Evolutionary conservation across 116 monocot genomes (phyloP), one percentile per base, ranked within the genome.

Genomic region (Papilionanthe hybrid): DNA sequence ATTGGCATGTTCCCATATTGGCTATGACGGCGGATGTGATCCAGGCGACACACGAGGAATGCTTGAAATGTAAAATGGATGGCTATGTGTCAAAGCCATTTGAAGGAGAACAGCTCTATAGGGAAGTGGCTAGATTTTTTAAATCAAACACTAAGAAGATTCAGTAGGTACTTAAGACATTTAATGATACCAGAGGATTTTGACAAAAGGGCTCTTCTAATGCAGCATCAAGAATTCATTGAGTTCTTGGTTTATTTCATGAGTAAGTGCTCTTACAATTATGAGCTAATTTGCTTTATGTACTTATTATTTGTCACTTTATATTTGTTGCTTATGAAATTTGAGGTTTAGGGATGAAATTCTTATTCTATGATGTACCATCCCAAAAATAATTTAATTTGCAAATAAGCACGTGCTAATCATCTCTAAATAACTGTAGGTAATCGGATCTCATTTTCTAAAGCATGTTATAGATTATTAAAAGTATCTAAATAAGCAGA

Each of bases 21-120:
- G 94, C 97, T 17, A 97, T 97, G 94, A 97, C 97, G 5, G 97
- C 97, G 42, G 94, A 97, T 85, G 94, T 97, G 49, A 97, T 94
- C 73, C 97, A 97, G 83, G 94, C 97, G 56, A 97, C 97, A 55
- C 87, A 91, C 18, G 97, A 97, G 82, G 80, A 92, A 82, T 94
- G 97, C 68, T 29, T 86, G 67, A 92, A 81, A 79, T 86, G 83
- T 78, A 94, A 92, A 72, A 97, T 97, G 97, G 94, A 97, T 88
- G 94, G 97, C 4, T 97, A 97, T 78, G 97, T 97, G 37, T 97
- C 97, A 17, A 97, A 97, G 81, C 97, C 94, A 80, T 97, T 97
- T 83, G 97, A 94, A 87, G 97, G 88, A 79, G 97, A 97, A 79
- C 91, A 97, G 60, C 82, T 97, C 58, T 97, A 97, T 85, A 86